Evolutionary conservation across 306 rosid genomes (phyloP).

Genomic region (Mucuna pruriens): DNA sequence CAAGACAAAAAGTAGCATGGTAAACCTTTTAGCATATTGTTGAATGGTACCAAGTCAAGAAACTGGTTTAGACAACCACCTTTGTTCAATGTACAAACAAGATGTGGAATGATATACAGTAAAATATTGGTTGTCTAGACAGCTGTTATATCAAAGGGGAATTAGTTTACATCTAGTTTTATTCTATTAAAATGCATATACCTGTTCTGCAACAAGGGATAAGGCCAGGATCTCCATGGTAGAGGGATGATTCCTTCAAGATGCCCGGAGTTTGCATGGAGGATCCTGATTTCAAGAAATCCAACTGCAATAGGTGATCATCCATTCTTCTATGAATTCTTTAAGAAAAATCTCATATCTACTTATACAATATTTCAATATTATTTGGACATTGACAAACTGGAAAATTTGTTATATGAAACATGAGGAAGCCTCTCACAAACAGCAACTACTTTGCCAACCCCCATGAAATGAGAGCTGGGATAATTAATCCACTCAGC

Average conservation of each 20-base stretch:
- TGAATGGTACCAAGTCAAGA: too few species aligned
- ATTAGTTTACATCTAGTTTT: too few species aligned
- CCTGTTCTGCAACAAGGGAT: conserved; percentile 55
- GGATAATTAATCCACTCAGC: conserved; percentile 70
- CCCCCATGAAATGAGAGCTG: conserved; percentile 50
- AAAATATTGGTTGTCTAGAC: too few species aligned
- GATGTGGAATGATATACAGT: too few species aligned
- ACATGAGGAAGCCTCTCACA: not conserved
- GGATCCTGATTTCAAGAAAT: conserved; percentile 74
- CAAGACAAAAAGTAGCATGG: too few species aligned
- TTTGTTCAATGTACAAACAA: too few species aligned
- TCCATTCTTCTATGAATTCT: not conserved
- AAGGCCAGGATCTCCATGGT: conserved; percentile 89
- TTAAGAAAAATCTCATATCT: not conserved
- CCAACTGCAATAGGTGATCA: conserved; percentile 81
- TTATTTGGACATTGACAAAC: not conserved
- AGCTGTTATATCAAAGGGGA: too few species aligned
- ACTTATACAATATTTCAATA: not conserved
- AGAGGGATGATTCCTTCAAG: conserved; percentile 70
- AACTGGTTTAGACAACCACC: too few species aligned
- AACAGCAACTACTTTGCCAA: conserved; percentile 43
- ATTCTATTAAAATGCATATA: too few species aligned
- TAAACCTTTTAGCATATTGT: too few species aligned
- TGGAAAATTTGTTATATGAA: not conserved
- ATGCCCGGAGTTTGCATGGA: conserved; percentile 91